These are phyloP conservation scores for Leishmania lainsoni DNA, from an alignment of 208 protist species.

Conservation along the genomic window DNA sequence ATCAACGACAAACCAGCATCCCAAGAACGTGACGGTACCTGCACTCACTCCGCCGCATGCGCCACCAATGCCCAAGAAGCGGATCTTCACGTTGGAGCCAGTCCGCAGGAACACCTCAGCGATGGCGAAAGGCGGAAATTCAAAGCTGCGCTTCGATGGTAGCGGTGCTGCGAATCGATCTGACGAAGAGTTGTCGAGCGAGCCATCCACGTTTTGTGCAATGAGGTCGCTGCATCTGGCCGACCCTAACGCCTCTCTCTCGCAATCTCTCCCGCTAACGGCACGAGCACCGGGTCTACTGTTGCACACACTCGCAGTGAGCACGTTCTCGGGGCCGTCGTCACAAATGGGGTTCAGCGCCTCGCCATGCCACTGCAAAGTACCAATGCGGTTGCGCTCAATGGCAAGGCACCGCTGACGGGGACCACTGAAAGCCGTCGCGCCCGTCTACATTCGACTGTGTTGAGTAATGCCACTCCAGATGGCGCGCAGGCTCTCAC, in stretches of 20 bases:
- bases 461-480: background rate
- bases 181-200: too few relatives aligned
- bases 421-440: background rate
- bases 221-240: background rate
- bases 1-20: background rate
- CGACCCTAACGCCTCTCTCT: background rate
- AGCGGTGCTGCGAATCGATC: background rate
- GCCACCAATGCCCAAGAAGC: background rate
- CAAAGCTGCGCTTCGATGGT: conserved; percentile 7
- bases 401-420: background rate
- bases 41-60: background rate
- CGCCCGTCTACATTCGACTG: background rate
- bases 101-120: conserved; percentile 8
- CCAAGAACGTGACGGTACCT: background rate
- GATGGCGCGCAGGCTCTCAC: background rate
- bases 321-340: background rate
- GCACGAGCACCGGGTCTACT: conserved; percentile 4
- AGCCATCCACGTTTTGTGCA: background rate
- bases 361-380: background rate
- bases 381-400: background rate
- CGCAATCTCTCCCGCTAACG: background rate
- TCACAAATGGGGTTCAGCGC: background rate
- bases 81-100: background rate
- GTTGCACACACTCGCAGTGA: background rate
- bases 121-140: background rate